Evolutionary conservation across 75 land plant species (phyloP).

Genomic region (Cryptomeria japonica): DNA sequence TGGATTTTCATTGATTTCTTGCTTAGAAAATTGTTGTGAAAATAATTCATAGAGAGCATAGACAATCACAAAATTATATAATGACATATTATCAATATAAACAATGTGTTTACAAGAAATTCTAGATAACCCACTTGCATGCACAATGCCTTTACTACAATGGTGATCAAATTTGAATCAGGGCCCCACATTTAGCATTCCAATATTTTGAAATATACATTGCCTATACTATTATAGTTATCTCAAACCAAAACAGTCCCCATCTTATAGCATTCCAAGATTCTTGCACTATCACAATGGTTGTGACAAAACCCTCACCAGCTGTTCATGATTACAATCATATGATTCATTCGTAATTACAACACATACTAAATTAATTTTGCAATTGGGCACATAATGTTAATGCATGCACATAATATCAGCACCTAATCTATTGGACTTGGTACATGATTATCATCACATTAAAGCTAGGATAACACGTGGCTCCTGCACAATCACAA

Average conservation of each 20-base stretch:
- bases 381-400: not conserved
- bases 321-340: too few relatives aligned
- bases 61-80: not conserved
- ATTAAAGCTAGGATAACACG: not conserved
- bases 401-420: not conserved
- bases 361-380: not conserved
- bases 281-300: too few relatives aligned
- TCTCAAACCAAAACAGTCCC: too few relatives aligned
- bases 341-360: too few relatives aligned
- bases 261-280: too few relatives aligned
- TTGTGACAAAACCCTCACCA: too few relatives aligned
- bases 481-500: not conserved
- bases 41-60: not conserved
- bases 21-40: not conserved
- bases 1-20: not conserved
- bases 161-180: not conserved
- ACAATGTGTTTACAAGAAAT: not conserved
- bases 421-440: not conserved
- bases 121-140: not conserved
- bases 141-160: not conserved
- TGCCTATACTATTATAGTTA: too few relatives aligned
- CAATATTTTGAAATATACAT: not conserved
- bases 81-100: not conserved
- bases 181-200: not conserved
- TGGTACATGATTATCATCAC: not conserved